These are phyloP conservation scores for Areca catechu DNA, from an alignment of 176 grass and related monocot species.

Conservation along the genomic window DNA sequence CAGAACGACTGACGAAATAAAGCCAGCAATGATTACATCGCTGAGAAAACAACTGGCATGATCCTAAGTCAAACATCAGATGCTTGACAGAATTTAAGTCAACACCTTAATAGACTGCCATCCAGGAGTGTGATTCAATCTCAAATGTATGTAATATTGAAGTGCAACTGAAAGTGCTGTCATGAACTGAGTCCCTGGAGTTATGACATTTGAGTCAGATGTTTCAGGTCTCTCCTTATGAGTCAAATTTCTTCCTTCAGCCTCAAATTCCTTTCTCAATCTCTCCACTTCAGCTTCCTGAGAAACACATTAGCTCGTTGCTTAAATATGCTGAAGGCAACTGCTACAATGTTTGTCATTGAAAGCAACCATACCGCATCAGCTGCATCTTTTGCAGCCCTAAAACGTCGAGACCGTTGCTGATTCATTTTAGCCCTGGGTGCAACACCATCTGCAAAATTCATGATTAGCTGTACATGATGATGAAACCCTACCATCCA, in stretches of 20 bases:
- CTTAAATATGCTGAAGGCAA: constrained; percentile 20
- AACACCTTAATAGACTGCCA: constrained; percentile 92
- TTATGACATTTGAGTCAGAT: constrained; percentile 87
- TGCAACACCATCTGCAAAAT: constrained; percentile 59
- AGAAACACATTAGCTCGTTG: constrained; percentile 4
- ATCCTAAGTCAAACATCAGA: constrained; percentile 18
- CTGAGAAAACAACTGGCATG: constrained; percentile 8
- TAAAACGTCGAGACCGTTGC: constrained; percentile 79
- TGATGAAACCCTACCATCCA: neutral
- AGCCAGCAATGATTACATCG: constrained; percentile 33
- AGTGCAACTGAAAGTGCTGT: constrained; percentile 71
- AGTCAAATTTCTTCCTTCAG: constrained; percentile 48
- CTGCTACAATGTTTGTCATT: neutral
- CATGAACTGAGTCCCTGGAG: constrained; percentile 88
- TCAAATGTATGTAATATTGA: constrained; percentile 88
- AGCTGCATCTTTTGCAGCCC: constrained; percentile 72
- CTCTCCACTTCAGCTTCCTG: constrained; percentile 80
- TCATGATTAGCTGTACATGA: neutral
- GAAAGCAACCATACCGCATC: constrained; percentile 47
- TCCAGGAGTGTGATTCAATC: constrained; percentile 62
- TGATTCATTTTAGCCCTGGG: constrained; percentile 99
- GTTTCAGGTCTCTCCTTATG: constrained; percentile 53
- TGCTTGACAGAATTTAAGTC: constrained; percentile 8
- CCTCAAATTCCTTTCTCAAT: constrained; percentile 66
- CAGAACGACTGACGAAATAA: constrained; percentile 15